A percentile compares a stretch with the other conserved stretches of the same genome.
Conservation (phyloP, 139 green algal species). For the Chlorella sp. region DNA sequence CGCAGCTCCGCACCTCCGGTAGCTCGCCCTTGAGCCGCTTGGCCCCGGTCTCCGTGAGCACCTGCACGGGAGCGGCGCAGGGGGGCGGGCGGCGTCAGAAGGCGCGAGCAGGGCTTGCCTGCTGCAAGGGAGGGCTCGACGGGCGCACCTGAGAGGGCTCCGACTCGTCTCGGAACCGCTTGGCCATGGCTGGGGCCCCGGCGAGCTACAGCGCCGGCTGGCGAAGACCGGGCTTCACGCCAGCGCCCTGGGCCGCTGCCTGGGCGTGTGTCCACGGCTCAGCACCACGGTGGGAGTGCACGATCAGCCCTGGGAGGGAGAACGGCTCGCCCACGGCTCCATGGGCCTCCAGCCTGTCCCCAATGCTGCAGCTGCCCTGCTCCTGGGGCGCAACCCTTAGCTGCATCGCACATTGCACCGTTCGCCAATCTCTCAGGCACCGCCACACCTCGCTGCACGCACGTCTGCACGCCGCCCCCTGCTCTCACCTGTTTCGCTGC, state of each 20-base stretch:
- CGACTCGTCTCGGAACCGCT: background rate
- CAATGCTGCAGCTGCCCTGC: background rate
- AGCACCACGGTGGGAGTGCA: too few relatives aligned
- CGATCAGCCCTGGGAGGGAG: too few relatives aligned
- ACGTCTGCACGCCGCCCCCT: background rate
- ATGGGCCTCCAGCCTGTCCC: background rate
- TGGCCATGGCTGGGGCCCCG: background rate
- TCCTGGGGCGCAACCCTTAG: background rate
- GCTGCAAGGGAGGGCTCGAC: too few relatives aligned
- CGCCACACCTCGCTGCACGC: background rate
- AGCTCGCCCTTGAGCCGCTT: slow-evolving; percentile 3
- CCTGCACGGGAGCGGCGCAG: background rate
- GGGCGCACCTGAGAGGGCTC: background rate
- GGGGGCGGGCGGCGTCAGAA: background rate
- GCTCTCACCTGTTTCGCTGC: too few relatives aligned
- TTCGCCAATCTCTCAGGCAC: background rate
- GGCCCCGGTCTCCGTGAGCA: background rate
- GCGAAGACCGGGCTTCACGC: too few relatives aligned
- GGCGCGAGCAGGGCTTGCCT: too few relatives aligned
- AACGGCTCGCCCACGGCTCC: too few relatives aligned
- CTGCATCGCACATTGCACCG: background rate
- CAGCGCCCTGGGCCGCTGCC: too few relatives aligned
- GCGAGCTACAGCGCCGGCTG: background rate
- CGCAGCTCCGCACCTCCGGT: background rate
- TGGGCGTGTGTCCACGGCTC: too few relatives aligned